Evolutionary conservation across 257 asterid genomes (phyloP), one percentile per base, ranked within the genome.

Genomic region (Galeopsis tetrahit): DNA sequence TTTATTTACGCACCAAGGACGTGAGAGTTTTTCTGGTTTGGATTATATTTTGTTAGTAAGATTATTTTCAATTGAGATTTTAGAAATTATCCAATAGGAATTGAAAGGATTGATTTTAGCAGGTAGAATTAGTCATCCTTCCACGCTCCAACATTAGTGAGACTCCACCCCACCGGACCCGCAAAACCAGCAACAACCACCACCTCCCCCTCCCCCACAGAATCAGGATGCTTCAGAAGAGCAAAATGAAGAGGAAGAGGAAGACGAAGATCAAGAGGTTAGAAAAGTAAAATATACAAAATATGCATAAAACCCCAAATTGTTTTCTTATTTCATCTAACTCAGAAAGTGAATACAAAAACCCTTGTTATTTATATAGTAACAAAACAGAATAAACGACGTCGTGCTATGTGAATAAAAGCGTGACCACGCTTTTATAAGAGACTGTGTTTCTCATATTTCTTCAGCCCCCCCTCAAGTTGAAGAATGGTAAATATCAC

Each of bases 91-190:
- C 28, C 28, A 21, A 21, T 21, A 21, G 28, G 28, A 21, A 21
- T 21, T 21, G 28, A 21, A 21, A 21, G 28, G 28, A 21, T 21
- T 21, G 28, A 21, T 21, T 21, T 21, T 21, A 21, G 73, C 87
- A 90, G 97, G 97, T 90, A 46, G 97, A 90, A 63, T 74, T 90
- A 73, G 97, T 90, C 82, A 90, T 90, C 77, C 89, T 90, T 77
- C 97, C 96, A 4, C 96, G 97, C 36, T 88, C 97, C 59, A 76
- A 75, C 70, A 70, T 88, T 42, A 82, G n/a, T 63, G 97, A 90
- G 74, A 87, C 63, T 70, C 96, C 28, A 21, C 28, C 1, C 28
- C 97, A 73, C 86, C 92, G 14, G 96, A 88, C 17, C 92, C 72
- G 65, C 87, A 83, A 75, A 83, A 83, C 74, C 87, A 83, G 73